phyloP scores from a whole-genome alignment of 1,284 basidiomycete genomes.

The Trichosporon sp. region DNA sequence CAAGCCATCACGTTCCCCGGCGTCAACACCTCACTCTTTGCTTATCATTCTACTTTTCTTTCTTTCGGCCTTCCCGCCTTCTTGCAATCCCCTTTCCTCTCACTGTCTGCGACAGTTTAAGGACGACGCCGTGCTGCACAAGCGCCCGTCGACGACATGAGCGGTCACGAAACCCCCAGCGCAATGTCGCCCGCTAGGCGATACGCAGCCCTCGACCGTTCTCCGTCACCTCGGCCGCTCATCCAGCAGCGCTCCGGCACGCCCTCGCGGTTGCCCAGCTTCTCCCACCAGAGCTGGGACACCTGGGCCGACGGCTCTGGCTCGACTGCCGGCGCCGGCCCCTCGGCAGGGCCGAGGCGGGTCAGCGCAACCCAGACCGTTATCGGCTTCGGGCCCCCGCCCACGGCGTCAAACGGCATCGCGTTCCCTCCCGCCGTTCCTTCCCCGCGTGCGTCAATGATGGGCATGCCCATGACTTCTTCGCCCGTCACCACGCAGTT shows the following conservation, averaged over 20 bases:
- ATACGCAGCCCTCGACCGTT: background rate
- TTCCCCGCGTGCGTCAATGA: background rate
- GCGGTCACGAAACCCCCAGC: constrained; percentile 1
- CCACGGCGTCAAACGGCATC: background rate
- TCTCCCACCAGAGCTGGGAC: background rate
- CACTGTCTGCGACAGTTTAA: constrained; percentile 3
- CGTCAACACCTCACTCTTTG: background rate
- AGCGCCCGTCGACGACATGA: background rate
- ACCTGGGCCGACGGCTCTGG: background rate
- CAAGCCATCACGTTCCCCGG: background rate
- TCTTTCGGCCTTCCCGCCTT: background rate
- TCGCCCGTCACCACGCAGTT: constrained; percentile 1
- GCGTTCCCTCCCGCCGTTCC: background rate
- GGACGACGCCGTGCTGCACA: background rate
- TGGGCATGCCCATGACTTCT: background rate
- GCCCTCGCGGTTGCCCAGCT: background rate
- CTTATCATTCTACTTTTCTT: background rate
- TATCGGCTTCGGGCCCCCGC: background rate
- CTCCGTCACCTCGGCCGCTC: background rate
- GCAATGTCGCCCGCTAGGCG: background rate
- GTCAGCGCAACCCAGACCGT: background rate
- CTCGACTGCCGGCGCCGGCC: background rate
- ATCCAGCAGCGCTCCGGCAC: constrained; percentile 3
- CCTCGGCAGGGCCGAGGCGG: background rate
- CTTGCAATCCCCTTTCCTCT: background rate